These are phyloP conservation scores for Pseudonitzschia pungens DNA, from an alignment of 108 stramenopile genomes.

Conservation along the genomic window DNA sequence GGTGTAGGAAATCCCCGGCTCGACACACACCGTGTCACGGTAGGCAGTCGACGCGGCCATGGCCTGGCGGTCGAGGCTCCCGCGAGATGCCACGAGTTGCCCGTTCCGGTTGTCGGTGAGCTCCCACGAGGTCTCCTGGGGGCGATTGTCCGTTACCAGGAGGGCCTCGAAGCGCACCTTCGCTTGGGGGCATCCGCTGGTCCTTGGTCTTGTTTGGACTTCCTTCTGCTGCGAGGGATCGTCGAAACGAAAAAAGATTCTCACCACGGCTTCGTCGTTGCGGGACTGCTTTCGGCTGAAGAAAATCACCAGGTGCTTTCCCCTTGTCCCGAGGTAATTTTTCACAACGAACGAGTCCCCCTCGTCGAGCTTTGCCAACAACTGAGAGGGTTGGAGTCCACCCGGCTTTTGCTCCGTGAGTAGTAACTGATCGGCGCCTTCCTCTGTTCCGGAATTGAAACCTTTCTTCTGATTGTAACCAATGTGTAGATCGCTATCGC, in stretches of 20 bases:
- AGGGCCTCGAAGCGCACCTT: background rate
- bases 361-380: background rate
- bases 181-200: background rate
- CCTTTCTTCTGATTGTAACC: conserved; percentile 19
- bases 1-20: background rate
- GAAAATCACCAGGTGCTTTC: background rate
- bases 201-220: too few relatives aligned
- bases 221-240: background rate
- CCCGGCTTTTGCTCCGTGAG: conserved; percentile 9
- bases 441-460: conserved; percentile 24
- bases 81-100: background rate
- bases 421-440: conserved; percentile 19
- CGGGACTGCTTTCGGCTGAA: background rate
- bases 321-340: background rate
- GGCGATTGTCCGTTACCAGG: background rate
- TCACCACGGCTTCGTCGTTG: background rate
- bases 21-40: background rate
- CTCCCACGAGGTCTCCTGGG: conserved; percentile 3
- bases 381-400: background rate
- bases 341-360: background rate
- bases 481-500: background rate
- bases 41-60: background rate
- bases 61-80: background rate
- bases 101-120: background rate
- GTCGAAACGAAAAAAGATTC: background rate